Conservation (phyloP, 75 land plant species). For the Pinus taeda region DNA sequence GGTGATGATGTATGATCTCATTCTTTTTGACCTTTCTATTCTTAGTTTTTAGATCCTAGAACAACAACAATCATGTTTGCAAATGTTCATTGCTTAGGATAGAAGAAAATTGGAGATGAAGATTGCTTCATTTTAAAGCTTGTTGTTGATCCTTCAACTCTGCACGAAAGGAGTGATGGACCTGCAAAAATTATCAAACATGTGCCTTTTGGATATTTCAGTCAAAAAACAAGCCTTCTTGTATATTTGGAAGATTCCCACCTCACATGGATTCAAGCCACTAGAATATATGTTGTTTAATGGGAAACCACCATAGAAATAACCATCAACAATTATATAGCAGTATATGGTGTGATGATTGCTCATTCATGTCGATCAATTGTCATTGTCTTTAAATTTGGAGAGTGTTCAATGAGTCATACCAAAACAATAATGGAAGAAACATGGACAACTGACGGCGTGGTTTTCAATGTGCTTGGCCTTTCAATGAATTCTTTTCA, state of each 20-base stretch:
- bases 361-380: conserved; percentile 51
- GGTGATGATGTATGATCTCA: too few species aligned
- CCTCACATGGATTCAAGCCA: conserved; percentile 54
- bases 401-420: conserved; percentile 5
- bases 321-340: conserved; percentile 51
- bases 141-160: conserved; percentile 35
- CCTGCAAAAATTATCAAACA: conserved; percentile 64
- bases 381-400: conserved; percentile 59
- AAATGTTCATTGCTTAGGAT: conserved; percentile 16
- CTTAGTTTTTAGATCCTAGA: conserved; percentile 68
- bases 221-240: conserved; percentile 73
- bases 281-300: conserved; percentile 35
- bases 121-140: conserved; percentile 67
- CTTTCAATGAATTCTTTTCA: conserved; percentile 55
- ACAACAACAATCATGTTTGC: conserved; percentile 49
- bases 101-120: conserved; percentile 30
- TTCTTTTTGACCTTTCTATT: too few species aligned
- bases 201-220: conserved; percentile 62
- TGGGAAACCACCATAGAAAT: conserved; percentile 73
- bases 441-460: conserved; percentile 57
- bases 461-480: conserved; percentile 62
- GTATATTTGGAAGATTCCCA: conserved; percentile 68
- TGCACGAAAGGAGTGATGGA: conserved; percentile 51
- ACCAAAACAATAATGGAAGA: conserved; percentile 69
- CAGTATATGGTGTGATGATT: conserved; percentile 13